Evolutionary conservation across 2,329 filamentous ascomycete species (phyloP).

Genomic region (Aureobasidium sp.): DNA sequence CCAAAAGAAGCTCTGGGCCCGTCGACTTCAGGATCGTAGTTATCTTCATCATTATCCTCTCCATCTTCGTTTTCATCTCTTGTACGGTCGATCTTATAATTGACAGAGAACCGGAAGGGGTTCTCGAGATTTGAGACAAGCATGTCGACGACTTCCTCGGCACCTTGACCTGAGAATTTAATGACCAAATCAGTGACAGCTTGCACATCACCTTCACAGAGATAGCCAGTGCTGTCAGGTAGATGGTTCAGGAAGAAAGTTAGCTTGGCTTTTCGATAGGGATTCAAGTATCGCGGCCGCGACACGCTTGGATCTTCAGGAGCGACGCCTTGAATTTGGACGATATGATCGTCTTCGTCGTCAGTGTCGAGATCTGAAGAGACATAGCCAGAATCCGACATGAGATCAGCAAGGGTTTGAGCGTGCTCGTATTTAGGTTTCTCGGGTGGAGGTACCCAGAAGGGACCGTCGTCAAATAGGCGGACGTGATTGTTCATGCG

Average conservation of each 20-base stretch:
- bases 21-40: constrained; percentile 28
- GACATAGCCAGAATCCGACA: constrained; percentile 77
- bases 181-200: constrained; percentile 83
- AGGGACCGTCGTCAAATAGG: constrained; percentile 67
- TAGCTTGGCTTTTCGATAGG: constrained; percentile 74
- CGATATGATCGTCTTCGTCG: constrained; percentile 37
- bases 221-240: constrained; percentile 62
- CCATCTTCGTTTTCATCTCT: constrained; percentile 23
- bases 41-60: constrained; percentile 30
- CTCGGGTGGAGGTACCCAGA: constrained; percentile 69
- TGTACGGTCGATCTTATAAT: constrained; percentile 34
- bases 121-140: constrained; percentile 73
- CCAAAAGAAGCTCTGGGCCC: constrained; percentile 16
- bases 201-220: constrained; percentile 79
- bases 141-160: constrained; percentile 85
- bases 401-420: constrained; percentile 68
- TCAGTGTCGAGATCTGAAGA: constrained; percentile 78
- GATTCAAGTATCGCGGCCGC: constrained; percentile 55
- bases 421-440: constrained; percentile 73
- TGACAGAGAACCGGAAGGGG: constrained; percentile 68
- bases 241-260: constrained; percentile 75
- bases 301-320: not conserved
- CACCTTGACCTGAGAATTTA: constrained; percentile 72
- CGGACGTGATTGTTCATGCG: constrained; percentile 29
- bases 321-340: not conserved